phyloP scores from a whole-genome alignment of 306 rosid species.

The Acacia acuminata region DNA sequence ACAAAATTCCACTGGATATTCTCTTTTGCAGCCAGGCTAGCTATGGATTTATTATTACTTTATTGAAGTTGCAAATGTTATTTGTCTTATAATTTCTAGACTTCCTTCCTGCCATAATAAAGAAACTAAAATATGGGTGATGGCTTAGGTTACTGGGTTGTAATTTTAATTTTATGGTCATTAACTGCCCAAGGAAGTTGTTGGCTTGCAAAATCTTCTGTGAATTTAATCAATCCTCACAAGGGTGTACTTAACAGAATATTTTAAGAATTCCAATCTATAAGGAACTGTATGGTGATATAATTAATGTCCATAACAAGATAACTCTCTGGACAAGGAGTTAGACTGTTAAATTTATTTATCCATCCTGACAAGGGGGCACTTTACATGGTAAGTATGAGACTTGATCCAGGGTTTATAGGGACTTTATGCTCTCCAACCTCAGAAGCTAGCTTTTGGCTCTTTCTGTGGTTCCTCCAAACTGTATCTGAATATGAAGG shows the following conservation, averaged over 20 bases:
- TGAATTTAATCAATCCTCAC: neutral
- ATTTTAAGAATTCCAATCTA: neutral
- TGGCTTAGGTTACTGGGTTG: neutral
- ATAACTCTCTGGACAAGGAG: neutral
- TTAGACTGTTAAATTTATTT: neutral
- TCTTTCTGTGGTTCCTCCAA: neutral
- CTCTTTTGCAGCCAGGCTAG: neutral
- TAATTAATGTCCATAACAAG: neutral
- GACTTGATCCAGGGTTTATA: neutral
- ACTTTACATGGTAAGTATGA: neutral
- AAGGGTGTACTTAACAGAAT: neutral
- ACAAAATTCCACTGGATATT: conserved; percentile 6
- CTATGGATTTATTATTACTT: neutral
- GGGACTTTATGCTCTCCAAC: neutral
- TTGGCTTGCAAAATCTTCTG: neutral
- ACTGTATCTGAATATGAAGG: neutral
- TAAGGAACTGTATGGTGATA: neutral
- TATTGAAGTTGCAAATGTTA: conserved; percentile 6
- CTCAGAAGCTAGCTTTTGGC: neutral
- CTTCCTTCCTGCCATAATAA: neutral
- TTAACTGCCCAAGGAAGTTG: neutral
- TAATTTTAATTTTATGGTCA: conserved; percentile 7
- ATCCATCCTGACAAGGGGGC: neutral
- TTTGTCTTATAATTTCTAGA: conserved; percentile 9
- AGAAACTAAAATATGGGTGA: conserved; percentile 3